These are phyloP conservation scores for Fusarium sp. DNA, from an alignment of 2,329 filamentous ascomycete genomes.

Conservation along the genomic window DNA sequence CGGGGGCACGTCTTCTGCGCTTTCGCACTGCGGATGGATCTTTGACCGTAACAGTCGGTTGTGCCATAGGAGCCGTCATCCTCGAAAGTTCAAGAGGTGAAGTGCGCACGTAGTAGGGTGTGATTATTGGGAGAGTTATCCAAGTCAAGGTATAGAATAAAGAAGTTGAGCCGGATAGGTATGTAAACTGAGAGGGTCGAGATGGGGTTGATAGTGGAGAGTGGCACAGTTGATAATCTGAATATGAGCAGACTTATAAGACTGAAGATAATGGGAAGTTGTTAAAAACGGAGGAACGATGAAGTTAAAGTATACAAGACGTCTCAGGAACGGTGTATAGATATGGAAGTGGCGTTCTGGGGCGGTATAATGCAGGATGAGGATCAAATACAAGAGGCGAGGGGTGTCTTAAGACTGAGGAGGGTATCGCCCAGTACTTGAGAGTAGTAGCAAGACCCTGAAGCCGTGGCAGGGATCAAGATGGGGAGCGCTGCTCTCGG, in stretches of 20 bases:
- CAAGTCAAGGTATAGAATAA: slow-evolving; percentile 10
- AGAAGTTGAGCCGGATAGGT: slow-evolving; percentile 24
- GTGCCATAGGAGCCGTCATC: slow-evolving; percentile 65
- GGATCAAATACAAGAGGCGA: slow-evolving; percentile 38
- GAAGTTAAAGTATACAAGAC: slow-evolving; percentile 39
- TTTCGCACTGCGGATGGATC: slow-evolving; percentile 70
- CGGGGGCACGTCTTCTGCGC: slow-evolving; percentile 87
- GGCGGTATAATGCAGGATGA: slow-evolving; percentile 38
- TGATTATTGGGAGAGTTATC: slow-evolving; percentile 22
- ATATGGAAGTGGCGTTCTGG: slow-evolving; percentile 44
- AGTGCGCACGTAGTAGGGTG: slow-evolving; percentile 15
- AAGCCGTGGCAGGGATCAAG: slow-evolving; percentile 40
- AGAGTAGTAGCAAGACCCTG: slow-evolving; percentile 42
- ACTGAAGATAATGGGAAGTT: slow-evolving; percentile 25
- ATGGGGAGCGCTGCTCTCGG: slow-evolving; percentile 31
- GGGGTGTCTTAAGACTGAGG: slow-evolving; percentile 34
- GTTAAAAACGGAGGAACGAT: slow-evolving; percentile 22
- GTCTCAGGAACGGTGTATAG: slow-evolving; percentile 35
- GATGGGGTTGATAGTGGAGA: slow-evolving; percentile 16
- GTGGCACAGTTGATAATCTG: slow-evolving; percentile 16
- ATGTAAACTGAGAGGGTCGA: slow-evolving; percentile 26
- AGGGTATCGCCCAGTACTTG: slow-evolving; percentile 45
- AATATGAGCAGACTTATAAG: slow-evolving; percentile 14
- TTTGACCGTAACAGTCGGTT: slow-evolving; percentile 61
- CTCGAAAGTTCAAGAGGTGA: slow-evolving; percentile 28